Conservation (phyloP, 768 basidiomycete genomes). For the Termitomyces bulborhizus region DNA sequence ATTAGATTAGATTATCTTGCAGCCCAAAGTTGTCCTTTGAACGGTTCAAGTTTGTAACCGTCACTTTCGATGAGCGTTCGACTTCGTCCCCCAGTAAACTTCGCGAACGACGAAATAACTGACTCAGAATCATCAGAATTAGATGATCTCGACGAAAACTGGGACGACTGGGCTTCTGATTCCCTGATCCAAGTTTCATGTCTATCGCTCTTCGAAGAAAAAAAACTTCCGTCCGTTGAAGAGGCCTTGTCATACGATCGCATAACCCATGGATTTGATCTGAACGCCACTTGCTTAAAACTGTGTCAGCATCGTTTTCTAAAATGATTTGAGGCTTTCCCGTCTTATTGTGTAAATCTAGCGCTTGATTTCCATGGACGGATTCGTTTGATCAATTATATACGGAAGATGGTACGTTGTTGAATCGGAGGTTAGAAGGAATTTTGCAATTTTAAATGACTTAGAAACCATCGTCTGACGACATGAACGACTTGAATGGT, state of each 20-base stretch:
- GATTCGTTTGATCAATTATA: conserved; percentile 82
- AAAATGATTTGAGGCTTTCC: background rate
- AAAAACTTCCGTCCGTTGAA: conserved; percentile 48
- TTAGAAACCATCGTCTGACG: conserved; percentile 48
- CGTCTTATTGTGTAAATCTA: conserved; percentile 20
- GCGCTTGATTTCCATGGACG: conserved; percentile 75
- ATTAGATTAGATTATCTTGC: conserved; percentile 6
- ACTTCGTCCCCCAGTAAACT: conserved; percentile 25
- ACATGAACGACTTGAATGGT: conserved; percentile 44
- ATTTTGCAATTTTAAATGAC: conserved; percentile 6
- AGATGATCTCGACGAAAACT: conserved; percentile 52
- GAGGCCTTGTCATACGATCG: conserved; percentile 62
- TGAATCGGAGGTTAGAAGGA: background rate
- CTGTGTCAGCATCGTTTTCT: conserved; percentile 42
- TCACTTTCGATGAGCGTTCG: conserved; percentile 30
- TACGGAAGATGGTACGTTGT: conserved; percentile 60
- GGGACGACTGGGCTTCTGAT: conserved; percentile 80
- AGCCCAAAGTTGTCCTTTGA: background rate
- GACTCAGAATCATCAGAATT: conserved; percentile 25
- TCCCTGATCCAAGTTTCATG: conserved; percentile 47
- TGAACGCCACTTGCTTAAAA: conserved; percentile 41
- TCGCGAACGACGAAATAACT: conserved; percentile 16
- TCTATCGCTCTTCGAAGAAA: conserved; percentile 72
- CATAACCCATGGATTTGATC: conserved; percentile 52
- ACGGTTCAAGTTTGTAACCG: background rate